Evolutionary conservation across 2,329 filamentous ascomycete genomes (phyloP), one percentile per base, ranked within the genome.

Genomic region (Hansfordia pulvinata): DNA sequence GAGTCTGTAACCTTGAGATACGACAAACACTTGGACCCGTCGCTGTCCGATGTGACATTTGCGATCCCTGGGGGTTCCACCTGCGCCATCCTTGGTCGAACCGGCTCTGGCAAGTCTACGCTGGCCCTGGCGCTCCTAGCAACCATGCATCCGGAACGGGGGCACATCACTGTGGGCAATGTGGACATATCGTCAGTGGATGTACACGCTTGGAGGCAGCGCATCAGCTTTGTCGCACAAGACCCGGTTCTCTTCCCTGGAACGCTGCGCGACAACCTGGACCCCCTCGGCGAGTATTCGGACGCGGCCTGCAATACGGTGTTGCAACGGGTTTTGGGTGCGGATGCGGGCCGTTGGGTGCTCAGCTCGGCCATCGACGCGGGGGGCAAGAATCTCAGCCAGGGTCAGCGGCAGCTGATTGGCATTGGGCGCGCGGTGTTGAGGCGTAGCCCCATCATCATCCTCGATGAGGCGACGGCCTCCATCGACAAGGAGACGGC

Each of bases 71-170:
- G 65, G 3, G 66, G 68, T 2, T 58, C 66, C 7, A 72, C 65
- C 0, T 70, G 69, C 20, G 67, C 68, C 0, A 69, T 93, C 5
- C 76, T 88, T 2, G 85, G 85, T 2, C 73, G 85, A 19, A 93
- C 86, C 0, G 77, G 82, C 0, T 90, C 81, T 0, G 85, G 85
- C 10, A 94, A 94, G 53, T 86, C 78, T 16, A 93, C 85, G 0
- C 55, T 76, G 2, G 70, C 69, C 3, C 61, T 75, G 17, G 64
- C 65, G 3, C 54, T 76, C 1, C 56, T 73, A 0, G 65, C 62
- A 3, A 71, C 68, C 0, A 55, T 74, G 21, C 55, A 61, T 2
- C 65, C 70, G 0, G 46, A 46, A 2, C 43, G 48, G 1, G 70
- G 71, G 1, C 44, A 42, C n/a, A 60, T 76, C 23, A 57, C 46